Evolutionary conservation across 306 rosid species (phyloP).

Genomic region (Cicer cuneatum): DNA sequence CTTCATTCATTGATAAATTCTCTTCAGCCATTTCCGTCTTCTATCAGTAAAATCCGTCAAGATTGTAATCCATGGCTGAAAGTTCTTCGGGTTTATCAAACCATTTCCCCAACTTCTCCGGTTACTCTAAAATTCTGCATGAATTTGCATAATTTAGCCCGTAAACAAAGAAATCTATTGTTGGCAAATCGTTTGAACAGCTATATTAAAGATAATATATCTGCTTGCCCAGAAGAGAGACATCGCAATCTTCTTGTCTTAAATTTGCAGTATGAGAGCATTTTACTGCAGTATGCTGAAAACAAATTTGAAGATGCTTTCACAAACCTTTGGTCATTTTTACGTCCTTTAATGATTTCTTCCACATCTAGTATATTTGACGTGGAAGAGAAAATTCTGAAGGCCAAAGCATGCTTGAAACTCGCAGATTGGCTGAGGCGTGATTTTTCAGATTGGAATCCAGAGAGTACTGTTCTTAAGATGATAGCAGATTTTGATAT

Average conservation of each 20-base stretch:
- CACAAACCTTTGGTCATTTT: conserved; percentile 81
- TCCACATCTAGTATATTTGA: conserved; percentile 54
- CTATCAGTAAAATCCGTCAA: conserved; percentile 70
- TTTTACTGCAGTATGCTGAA: conserved; percentile 78
- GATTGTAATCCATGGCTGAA: conserved; percentile 91
- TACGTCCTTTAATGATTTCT: conserved; percentile 68
- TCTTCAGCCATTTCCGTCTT: conserved; percentile 64
- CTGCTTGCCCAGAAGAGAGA: conserved; percentile 61
- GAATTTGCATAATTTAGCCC: conserved; percentile 79
- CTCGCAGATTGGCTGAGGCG: conserved; percentile 77
- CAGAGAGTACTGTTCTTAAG: conserved; percentile 58
- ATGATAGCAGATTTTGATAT: conserved; percentile 64
- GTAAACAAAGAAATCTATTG: conserved; percentile 70
- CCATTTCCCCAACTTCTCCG: conserved; percentile 68
- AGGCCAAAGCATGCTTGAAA: conserved; percentile 93
- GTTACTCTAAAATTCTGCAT: conserved; percentile 69
- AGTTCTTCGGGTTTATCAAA: conserved; percentile 81
- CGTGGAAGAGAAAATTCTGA: conserved; percentile 66
- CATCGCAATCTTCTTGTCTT: conserved; percentile 57
- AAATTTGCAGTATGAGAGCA: conserved; percentile 81
- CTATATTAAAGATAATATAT: conserved; percentile 61
- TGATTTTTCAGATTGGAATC: conserved; percentile 64
- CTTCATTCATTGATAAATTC: conserved; percentile 64
- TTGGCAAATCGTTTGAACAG: conserved; percentile 75
- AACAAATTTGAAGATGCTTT: conserved; percentile 88